Conservation (phyloP, 345 rosid species). For the Melastoma malabathricum region DNA sequence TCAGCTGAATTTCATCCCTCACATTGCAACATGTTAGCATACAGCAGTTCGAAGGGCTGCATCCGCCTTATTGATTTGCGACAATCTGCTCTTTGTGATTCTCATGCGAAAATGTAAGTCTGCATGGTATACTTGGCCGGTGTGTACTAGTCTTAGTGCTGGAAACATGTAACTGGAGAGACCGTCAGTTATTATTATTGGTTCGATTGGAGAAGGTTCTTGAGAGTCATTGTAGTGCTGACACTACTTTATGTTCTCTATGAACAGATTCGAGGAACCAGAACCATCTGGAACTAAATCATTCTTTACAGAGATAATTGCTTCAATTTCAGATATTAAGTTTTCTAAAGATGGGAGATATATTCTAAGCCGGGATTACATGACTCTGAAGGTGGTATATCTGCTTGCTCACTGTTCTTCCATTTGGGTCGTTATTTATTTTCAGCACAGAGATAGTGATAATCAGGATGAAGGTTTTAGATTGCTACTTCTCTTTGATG, state of each 20-base stretch:
- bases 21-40: constrained; percentile 86
- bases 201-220: too few relatives aligned
- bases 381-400: constrained; percentile 87
- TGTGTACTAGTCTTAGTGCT: too few relatives aligned
- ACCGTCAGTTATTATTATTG: too few relatives aligned
- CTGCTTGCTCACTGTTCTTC: constrained; percentile 1
- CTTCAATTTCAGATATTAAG: constrained; percentile 93
- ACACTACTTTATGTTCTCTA: neutral
- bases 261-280: constrained; percentile 81
- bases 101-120: constrained; percentile 85
- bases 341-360: constrained; percentile 82
- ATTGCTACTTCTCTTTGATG: too few relatives aligned
- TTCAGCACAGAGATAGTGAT: neutral
- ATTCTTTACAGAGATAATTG: constrained; percentile 98
- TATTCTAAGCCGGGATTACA: constrained; percentile 96
- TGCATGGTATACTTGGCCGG: neutral
- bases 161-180: too few relatives aligned
- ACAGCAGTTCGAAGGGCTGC: constrained; percentile 99
- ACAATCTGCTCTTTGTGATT: constrained; percentile 93
- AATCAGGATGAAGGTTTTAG: neutral
- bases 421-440: neutral
- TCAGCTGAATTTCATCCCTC: constrained; percentile 97
- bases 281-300: constrained; percentile 89
- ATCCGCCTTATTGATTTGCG: constrained; percentile 93
- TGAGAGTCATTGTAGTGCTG: too few relatives aligned